phyloP scores from a whole-genome alignment of 2,329 filamentous ascomycete species.

The Periconia digitata region DNA sequence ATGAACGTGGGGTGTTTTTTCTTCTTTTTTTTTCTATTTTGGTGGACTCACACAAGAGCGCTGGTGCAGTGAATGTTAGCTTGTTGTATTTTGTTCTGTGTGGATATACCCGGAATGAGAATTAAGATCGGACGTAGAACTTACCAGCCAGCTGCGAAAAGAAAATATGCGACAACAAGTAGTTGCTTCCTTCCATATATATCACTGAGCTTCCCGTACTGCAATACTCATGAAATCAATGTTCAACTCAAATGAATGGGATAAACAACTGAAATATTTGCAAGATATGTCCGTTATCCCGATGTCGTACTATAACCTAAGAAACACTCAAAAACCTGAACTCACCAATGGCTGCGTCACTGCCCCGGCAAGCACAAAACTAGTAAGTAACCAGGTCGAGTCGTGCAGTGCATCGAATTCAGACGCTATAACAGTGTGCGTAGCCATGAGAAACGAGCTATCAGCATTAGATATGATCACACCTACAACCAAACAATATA shows the following conservation, averaged over 20 bases:
- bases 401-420: slow-evolving; percentile 45
- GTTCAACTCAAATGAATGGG: background rate
- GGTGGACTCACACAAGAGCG: slow-evolving; percentile 4
- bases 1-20: background rate
- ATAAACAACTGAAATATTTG: background rate
- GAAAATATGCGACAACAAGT: slow-evolving; percentile 42
- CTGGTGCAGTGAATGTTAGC: background rate
- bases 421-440: slow-evolving; percentile 56
- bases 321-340: background rate
- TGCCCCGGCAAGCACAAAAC: slow-evolving; percentile 47
- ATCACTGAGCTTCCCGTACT: slow-evolving; percentile 49
- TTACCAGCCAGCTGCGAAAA: slow-evolving; percentile 41
- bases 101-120: background rate
- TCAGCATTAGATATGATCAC: slow-evolving; percentile 67
- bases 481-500: background rate
- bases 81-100: background rate
- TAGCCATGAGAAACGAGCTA: slow-evolving; percentile 65
- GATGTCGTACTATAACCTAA: too few relatives aligned
- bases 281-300: background rate
- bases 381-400: slow-evolving; percentile 47
- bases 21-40: too few relatives aligned
- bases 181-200: slow-evolving; percentile 47
- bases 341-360: slow-evolving; percentile 34
- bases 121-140: background rate
- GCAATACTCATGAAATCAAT: background rate